Conservation (phyloP, 148 eudicot species). For the Vaccinium myrtillus region DNA sequence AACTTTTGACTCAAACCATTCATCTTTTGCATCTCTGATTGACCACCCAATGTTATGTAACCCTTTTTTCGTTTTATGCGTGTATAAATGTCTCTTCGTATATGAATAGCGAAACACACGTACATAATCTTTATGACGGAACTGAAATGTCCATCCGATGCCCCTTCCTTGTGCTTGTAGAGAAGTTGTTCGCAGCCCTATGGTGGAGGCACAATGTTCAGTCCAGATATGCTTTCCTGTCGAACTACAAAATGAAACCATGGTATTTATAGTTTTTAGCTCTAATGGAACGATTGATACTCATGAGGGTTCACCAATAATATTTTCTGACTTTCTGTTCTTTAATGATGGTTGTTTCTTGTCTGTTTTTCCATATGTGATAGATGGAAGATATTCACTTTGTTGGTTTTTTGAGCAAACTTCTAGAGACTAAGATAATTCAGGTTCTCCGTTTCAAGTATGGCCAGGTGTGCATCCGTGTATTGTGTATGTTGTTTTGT, state of each 20-base stretch:
- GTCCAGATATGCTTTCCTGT: constrained; percentile 84
- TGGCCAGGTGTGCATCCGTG: constrained; percentile 63
- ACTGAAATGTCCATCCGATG: constrained; percentile 15
- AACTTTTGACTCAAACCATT: not conserved
- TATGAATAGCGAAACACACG: not conserved
- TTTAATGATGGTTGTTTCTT: not conserved
- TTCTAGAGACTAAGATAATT: constrained; percentile 80
- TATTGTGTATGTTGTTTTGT: not conserved
- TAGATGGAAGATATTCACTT: constrained; percentile 81
- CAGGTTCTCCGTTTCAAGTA: constrained; percentile 89
- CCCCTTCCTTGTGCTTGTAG: constrained; percentile 41
- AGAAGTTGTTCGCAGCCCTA: constrained; percentile 87
- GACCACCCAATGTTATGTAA: not conserved
- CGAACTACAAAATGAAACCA: constrained; percentile 61
- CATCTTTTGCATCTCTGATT: not conserved
- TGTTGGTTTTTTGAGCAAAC: constrained; percentile 83
- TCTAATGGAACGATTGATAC: not conserved
- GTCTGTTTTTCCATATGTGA: not conserved
- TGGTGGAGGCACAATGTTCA: constrained; percentile 96
- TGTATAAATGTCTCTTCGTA: not conserved
- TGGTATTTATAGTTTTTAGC: constrained; percentile 42
- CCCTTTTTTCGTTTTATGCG: not conserved
- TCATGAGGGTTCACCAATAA: not conserved
- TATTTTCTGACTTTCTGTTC: not conserved
- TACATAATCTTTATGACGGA: not conserved